phyloP scores from a whole-genome alignment of 495 filamentous ascomycete genomes.

The Rusavskia elegans region DNA sequence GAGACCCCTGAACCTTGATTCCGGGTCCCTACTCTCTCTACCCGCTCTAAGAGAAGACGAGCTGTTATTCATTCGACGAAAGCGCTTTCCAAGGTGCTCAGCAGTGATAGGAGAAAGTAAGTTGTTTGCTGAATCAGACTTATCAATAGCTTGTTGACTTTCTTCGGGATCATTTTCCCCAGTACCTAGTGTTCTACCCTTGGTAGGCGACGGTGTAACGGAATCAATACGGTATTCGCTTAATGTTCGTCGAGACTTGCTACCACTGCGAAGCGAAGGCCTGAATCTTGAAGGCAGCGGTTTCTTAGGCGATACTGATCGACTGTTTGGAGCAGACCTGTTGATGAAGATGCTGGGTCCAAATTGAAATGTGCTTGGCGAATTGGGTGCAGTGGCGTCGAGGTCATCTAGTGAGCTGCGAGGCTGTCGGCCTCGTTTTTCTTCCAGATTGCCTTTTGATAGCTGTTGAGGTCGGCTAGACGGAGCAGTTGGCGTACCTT shows the following conservation, averaged over 20 bases:
- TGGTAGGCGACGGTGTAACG: neutral
- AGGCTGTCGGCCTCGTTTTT: constrained; percentile 13
- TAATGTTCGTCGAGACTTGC: constrained; percentile 13
- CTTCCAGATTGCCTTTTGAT: constrained; percentile 7
- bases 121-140: constrained; percentile 1
- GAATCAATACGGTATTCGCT: constrained; percentile 8
- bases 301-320: constrained; percentile 35
- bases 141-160: neutral
- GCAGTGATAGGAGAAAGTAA: constrained; percentile 9
- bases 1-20: constrained; percentile 29
- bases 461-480: neutral
- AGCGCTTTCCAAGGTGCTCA: neutral
- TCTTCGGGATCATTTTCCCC: neutral
- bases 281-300: constrained; percentile 28
- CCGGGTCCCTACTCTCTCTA: constrained; percentile 11
- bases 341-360: constrained; percentile 43
- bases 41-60: constrained; percentile 2
- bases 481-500: neutral
- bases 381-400: constrained; percentile 31
- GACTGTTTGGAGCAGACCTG: constrained; percentile 35
- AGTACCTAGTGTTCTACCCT: neutral
- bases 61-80: constrained; percentile 5
- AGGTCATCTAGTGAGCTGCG: constrained; percentile 31
- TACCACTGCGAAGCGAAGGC: constrained; percentile 24
- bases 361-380: constrained; percentile 26